Evolutionary conservation across 148 eudicot genomes (phyloP), one percentile per base, ranked within the genome.

Genomic region (Pouteria glomerata): DNA sequence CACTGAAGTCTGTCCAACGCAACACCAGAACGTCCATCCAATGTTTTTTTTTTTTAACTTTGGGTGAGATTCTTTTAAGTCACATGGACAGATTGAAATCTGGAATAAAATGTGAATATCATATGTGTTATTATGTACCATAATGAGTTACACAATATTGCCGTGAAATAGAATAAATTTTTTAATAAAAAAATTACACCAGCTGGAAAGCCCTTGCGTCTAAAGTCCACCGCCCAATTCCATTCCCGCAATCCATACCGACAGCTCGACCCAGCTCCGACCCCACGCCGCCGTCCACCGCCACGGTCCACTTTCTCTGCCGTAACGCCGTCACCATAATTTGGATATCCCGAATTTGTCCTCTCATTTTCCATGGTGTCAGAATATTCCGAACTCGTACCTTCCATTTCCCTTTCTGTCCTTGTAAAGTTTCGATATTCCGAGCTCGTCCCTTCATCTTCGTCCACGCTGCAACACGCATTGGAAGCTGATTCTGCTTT

Each of bases 381-480:
- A 11, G 57, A 66, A 77, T 72, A 59, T 82, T 77, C 82, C 74
- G 34, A 63, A 69, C 56, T 45, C 15, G 56, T 52, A 63, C 72
- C 70, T 31, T 18, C 52, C 23, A 7, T 74, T 82, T 70, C 74
- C 63, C n/a, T 18, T 37, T 66, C 81, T 5, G 57, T 24, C 27
- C 33, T 45, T n/a, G 33, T 30, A 27, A 37, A 15, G 16, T 42
- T 8, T 5, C 48, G 3, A 55, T 56, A 45, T 75, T 35, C 73
- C 45, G 33, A 55, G 15, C 11, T 62, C 57, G 66, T 66, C 74
- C 56, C 72, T 74, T 53, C 81, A 30, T 62, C 83, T 29, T 44
- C 57, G 3, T 4, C 61, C 34, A 50, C 48, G 5, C 52, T 45
- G 60, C 69, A 19, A 27, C 47, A 30, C 39, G 27, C 42, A 2